Percentiles rank a stretch among this genome's conserved stretches.
phyloP scores from a whole-genome alignment of 2,329 filamentous ascomycete genomes.

The Penicillium griseofulvum region DNA sequence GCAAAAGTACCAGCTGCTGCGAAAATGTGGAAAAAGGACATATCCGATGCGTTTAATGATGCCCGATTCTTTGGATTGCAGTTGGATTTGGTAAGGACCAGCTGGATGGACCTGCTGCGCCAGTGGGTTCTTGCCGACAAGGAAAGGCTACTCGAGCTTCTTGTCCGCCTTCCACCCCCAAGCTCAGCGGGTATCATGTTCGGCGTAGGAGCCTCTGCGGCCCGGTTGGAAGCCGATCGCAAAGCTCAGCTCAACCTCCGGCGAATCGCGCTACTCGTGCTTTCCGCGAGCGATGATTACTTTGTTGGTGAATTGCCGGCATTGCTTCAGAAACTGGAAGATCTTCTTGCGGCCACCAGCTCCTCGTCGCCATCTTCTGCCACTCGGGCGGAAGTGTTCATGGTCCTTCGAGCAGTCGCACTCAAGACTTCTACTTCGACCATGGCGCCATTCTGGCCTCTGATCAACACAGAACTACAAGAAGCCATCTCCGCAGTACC shows the following conservation, averaged over 20 bases:
- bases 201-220: slow-evolving; percentile 92
- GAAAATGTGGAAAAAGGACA: slow-evolving; percentile 90
- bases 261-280: slow-evolving; percentile 72
- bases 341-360: slow-evolving; percentile 77
- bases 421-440: slow-evolving; percentile 77
- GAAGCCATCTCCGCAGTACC: slow-evolving; percentile 73
- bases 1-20: slow-evolving; percentile 74
- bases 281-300: slow-evolving; percentile 73
- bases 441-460: slow-evolving; percentile 82
- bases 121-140: slow-evolving; percentile 87
- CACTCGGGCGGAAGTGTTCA: slow-evolving; percentile 84
- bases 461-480: slow-evolving; percentile 82
- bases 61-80: slow-evolving; percentile 75
- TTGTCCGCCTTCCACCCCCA: slow-evolving; percentile 75
- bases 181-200: slow-evolving; percentile 96
- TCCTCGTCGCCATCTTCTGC: slow-evolving; percentile 89
- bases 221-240: slow-evolving; percentile 89
- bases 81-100: slow-evolving; percentile 62
- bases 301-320: slow-evolving; percentile 72
- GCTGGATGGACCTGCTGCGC: slow-evolving; percentile 79
- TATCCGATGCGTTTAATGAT: slow-evolving; percentile 90
- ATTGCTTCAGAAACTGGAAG: slow-evolving; percentile 79
- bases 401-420: slow-evolving; percentile 78
- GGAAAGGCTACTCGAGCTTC: slow-evolving; percentile 77
- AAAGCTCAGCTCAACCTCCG: slow-evolving; percentile 88